Percentiles rank a stretch among this genome's conserved stretches.
Evolutionary conservation across 768 basidiomycete genomes (phyloP).

Genomic region (Tricholomella constricta): DNA sequence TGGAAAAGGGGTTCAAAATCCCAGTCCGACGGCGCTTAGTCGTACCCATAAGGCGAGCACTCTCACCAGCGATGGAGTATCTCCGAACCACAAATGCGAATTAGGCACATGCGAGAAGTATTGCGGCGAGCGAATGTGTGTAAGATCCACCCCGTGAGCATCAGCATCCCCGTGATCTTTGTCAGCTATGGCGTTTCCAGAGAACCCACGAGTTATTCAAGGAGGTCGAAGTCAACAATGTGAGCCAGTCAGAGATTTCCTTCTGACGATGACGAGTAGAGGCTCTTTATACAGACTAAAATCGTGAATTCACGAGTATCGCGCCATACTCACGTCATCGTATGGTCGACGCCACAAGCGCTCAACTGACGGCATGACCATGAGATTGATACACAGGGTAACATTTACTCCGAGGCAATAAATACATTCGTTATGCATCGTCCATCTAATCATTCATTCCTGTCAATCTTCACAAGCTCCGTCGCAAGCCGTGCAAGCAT

Average conservation of each 20-base stretch:
- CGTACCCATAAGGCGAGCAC: background rate
- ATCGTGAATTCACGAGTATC: slow-evolving; percentile 20
- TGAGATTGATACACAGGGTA: background rate
- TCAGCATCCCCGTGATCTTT: slow-evolving; percentile 10
- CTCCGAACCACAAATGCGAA: background rate
- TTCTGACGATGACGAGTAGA: background rate
- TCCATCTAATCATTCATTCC: slow-evolving; percentile 34
- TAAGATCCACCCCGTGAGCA: background rate
- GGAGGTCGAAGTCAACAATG: background rate
- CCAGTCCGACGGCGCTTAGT: background rate
- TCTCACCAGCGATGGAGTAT: background rate
- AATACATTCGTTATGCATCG: background rate
- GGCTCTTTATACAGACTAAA: background rate
- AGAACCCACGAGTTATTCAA: background rate
- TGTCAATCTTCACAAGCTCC: slow-evolving; percentile 61
- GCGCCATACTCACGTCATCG: slow-evolving; percentile 21
- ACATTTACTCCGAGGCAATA: background rate
- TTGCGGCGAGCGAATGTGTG: background rate
- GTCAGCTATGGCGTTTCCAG: no score
- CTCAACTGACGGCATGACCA: background rate
- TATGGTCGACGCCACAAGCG: background rate
- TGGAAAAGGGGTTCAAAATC: background rate
- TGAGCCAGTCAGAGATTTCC: background rate
- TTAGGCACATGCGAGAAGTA: no score
- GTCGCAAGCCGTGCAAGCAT: slow-evolving; percentile 65